These are phyloP conservation scores for Alternaria sp. DNA, from an alignment of 2,329 filamentous ascomycete genomes.

Conservation along the genomic window DNA sequence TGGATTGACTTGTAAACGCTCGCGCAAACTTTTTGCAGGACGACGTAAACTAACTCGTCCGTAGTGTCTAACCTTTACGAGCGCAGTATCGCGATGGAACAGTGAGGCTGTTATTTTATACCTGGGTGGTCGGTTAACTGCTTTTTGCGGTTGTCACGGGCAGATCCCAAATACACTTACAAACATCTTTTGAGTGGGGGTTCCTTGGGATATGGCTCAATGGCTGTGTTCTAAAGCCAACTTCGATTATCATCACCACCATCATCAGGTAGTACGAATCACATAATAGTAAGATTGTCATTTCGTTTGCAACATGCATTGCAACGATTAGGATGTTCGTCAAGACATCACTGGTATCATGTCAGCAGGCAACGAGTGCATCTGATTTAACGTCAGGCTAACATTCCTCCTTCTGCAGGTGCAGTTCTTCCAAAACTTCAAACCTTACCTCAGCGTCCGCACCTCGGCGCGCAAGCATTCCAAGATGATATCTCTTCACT, in stretches of 20 bases:
- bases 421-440: neutral
- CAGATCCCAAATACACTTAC: neutral
- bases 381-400: neutral
- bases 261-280: neutral
- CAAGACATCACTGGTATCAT: neutral
- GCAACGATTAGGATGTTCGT: neutral
- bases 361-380: neutral
- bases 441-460: neutral
- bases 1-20: conserved; percentile 24
- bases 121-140: neutral
- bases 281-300: neutral
- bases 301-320: neutral
- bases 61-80: conserved; percentile 26
- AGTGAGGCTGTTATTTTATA: neutral
- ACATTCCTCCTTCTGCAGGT: neutral
- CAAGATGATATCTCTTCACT: neutral
- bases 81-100: conserved; percentile 13
- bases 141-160: neutral
- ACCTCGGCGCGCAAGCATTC: neutral
- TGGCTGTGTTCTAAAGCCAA: neutral
- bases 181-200: neutral
- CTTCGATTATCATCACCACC: neutral
- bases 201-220: neutral
- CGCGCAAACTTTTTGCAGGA: neutral
- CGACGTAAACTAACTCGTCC: conserved; percentile 5